Percentiles rank a stretch among this genome's conserved stretches.
phyloP scores from a whole-genome alignment of 148 eudicot species.

The Diospyros lotus region DNA sequence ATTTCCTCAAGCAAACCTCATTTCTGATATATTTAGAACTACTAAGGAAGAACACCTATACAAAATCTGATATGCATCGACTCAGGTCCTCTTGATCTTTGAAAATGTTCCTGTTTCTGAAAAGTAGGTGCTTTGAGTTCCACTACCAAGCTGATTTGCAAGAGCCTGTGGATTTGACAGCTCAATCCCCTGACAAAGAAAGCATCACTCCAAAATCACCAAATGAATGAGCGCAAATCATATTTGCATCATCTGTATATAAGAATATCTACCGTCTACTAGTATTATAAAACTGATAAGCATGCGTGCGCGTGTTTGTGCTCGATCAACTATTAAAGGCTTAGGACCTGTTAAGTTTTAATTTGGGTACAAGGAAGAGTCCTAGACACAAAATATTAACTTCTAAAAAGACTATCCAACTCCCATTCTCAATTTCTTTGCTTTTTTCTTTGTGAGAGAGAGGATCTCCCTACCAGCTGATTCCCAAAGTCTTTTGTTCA shows the following conservation, averaged over 20 bases:
- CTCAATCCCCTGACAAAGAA: constrained; percentile 71
- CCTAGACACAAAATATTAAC: too few species aligned
- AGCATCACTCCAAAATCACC: background rate
- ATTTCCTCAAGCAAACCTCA: background rate
- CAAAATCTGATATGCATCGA: background rate
- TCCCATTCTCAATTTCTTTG: too few species aligned
- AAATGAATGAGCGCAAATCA: background rate
- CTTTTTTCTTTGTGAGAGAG: too few species aligned
- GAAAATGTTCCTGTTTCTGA: constrained; percentile 96
- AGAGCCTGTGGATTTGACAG: constrained; percentile 92
- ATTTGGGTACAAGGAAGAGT: too few species aligned
- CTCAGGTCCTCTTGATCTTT: constrained; percentile 77
- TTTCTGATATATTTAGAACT: background rate
- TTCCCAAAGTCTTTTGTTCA: too few species aligned
- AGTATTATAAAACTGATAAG: too few species aligned
- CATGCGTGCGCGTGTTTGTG: too few species aligned
- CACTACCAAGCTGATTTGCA: constrained; percentile 87
- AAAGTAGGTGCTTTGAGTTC: constrained; percentile 96
- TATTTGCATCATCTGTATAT: too few species aligned
- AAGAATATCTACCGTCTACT: background rate
- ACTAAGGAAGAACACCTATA: background rate
- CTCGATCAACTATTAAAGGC: too few species aligned
- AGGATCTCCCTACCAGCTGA: too few species aligned
- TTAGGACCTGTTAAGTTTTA: too few species aligned
- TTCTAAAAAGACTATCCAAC: too few species aligned